Evolutionary conservation across 2,329 filamentous ascomycete species (phyloP).

Genomic region (Fusarium mangiferae): DNA sequence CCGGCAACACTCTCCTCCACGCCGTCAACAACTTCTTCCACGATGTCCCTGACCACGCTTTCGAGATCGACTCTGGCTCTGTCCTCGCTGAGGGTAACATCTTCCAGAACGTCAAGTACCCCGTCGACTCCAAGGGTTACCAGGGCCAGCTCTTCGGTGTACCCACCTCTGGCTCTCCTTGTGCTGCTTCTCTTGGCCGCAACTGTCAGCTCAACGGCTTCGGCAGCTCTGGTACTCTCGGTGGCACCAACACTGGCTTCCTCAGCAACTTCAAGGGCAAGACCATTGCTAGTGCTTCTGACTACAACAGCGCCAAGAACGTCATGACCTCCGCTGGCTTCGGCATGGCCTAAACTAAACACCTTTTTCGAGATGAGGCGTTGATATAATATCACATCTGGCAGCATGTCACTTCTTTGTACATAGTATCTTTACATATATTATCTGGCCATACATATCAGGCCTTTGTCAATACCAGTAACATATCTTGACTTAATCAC

Average conservation of each 20-base stretch:
- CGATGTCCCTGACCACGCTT: conserved; percentile 65
- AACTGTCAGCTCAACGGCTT: conserved; percentile 62
- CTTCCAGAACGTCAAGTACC: conserved; percentile 63
- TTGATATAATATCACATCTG: background rate
- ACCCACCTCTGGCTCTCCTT: conserved; percentile 49
- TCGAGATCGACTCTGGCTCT: conserved; percentile 59
- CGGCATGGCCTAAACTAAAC: conserved; percentile 54
- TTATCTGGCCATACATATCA: background rate
- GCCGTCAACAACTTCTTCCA: conserved; percentile 72
- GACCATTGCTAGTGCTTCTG: conserved; percentile 59
- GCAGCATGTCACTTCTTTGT: conserved; percentile 26
- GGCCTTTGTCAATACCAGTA: conserved; percentile 27
- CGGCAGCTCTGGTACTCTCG: conserved; percentile 53
- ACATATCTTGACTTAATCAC: conserved; percentile 1
- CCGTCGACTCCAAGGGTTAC: conserved; percentile 49
- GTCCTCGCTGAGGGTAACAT: conserved; percentile 67
- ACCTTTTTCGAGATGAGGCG: background rate
- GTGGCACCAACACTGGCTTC: conserved; percentile 58
- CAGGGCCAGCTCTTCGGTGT: conserved; percentile 49
- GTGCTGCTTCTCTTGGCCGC: conserved; percentile 58
- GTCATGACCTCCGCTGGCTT: conserved; percentile 57
- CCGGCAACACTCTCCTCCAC: conserved; percentile 66
- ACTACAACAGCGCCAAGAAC: conserved; percentile 49
- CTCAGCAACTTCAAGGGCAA: conserved; percentile 62
- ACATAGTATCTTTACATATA: conserved; percentile 24